phyloP scores from a whole-genome alignment of 148 eudicot genomes.

The Agrostemma githago region DNA sequence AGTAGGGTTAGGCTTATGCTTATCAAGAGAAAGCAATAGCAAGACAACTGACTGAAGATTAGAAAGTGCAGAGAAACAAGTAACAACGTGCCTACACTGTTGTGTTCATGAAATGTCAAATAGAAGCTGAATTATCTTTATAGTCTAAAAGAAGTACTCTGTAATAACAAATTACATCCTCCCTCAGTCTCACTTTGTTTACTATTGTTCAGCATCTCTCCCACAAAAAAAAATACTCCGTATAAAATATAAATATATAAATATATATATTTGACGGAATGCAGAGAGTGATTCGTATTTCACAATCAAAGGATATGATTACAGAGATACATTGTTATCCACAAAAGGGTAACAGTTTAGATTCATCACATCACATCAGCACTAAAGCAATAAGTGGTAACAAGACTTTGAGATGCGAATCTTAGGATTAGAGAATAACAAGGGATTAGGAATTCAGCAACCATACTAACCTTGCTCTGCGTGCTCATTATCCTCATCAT shows the following conservation, averaged over 20 bases:
- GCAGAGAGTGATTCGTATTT: no score
- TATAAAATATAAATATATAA: no score
- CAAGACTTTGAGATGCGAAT: background rate
- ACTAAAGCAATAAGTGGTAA: background rate
- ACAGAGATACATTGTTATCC: background rate
- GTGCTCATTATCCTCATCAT: conserved; percentile 40
- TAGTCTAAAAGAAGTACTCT: background rate
- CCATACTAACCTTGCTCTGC: conserved; percentile 46
- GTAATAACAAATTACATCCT: background rate
- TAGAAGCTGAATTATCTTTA: background rate
- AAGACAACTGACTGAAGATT: background rate
- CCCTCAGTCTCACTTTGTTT: background rate
- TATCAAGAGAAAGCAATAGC: background rate
- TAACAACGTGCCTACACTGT: background rate
- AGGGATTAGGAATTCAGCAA: background rate
- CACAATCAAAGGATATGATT: no score
- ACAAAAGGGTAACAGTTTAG: background rate
- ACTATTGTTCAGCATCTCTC: no score
- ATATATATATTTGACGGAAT: no score
- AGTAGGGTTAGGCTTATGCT: background rate
- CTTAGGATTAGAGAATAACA: background rate
- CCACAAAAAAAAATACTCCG: no score
- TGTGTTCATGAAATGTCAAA: background rate
- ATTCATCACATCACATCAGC: background rate
- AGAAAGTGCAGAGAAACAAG: background rate